These are phyloP conservation scores for Evansstolkia leycettana DNA, from an alignment of 495 filamentous ascomycete genomes.

Conservation along the genomic window DNA sequence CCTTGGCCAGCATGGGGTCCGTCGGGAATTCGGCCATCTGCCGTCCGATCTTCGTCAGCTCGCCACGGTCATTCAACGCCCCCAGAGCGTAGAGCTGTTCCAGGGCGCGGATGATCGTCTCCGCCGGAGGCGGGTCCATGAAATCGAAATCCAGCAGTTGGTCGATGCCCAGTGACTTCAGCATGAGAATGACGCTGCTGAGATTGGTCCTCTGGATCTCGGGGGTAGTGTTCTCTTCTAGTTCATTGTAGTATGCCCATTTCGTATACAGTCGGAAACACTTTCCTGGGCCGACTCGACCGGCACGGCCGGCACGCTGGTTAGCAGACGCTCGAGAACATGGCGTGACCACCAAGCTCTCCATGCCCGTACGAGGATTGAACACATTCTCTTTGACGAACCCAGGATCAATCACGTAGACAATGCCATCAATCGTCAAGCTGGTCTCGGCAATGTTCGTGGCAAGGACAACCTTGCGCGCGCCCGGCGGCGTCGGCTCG, in stretches of 20 bases:
- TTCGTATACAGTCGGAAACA: constrained; percentile 94
- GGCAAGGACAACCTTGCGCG: constrained; percentile 75
- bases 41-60: constrained; percentile 81
- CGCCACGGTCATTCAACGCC: constrained; percentile 78
- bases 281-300: constrained; percentile 86
- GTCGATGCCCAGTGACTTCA: constrained; percentile 89
- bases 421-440: constrained; percentile 83
- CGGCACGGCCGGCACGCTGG: constrained; percentile 91
- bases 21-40: constrained; percentile 97
- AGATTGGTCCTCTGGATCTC: constrained; percentile 92
- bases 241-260: constrained; percentile 86
- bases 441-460: constrained; percentile 88
- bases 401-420: constrained; percentile 96
- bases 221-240: constrained; percentile 84
- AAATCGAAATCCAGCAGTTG: constrained; percentile 93
- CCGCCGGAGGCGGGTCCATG: constrained; percentile 86
- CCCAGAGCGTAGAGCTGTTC: constrained; percentile 90
- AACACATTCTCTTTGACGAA: constrained; percentile 99
- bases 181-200: constrained; percentile 67
- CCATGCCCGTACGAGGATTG: constrained; percentile 90
- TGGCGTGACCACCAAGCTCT: constrained; percentile 88
- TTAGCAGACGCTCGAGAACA: constrained; percentile 98
- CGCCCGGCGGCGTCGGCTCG: constrained; percentile 69
- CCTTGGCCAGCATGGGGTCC: constrained; percentile 85
- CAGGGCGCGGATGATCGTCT: constrained; percentile 80